Base-by-base conservation (phyloP, 2,329 filamentous ascomycete genomes). In the Chaetomium strumarium region DNA sequence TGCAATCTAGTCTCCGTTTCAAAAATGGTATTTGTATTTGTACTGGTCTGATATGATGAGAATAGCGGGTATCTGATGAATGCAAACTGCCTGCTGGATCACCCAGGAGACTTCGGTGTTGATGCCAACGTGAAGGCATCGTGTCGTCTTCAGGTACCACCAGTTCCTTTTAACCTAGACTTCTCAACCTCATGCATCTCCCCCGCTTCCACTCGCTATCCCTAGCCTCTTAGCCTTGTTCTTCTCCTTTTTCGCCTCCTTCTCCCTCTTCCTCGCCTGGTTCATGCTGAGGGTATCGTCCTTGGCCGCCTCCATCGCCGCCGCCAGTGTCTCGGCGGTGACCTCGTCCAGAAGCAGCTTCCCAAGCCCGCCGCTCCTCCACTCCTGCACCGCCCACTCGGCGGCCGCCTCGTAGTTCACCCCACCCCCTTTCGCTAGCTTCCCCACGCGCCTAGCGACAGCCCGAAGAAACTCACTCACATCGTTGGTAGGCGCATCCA, bases 291-390 rank as follows among this genome's bases (percentile, higher is more conserved):
- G 63, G 14, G 67, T 66, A 20, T 75, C 71, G 16, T 79, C 76
- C 16, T 72, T 71, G 20, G 72, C 63, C 55, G 70, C 70, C 53
- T 72, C 70, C 63, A 72, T 74, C 55, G 81, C 78, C 46, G 60
- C 62, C n/a, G 60, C 63, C 16, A 90, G 67, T 11, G 77, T 75
- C 48, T 80, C 79, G 37, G 79, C 77, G 17, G 75, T 77, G 12
- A 97, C 74, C 51, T 89, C 80, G 65, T 99, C 93, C 31, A 99
- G 75, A 17, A 90, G 71, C 64, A 95, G 93, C 38, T 72, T 76
- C 0, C 91, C 92, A 51, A 97, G 65, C 30, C 80, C 72, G 1
- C 93, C 93, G 20, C 75, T 77, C 46, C 91, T 80, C 88, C 90
- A 99, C 64, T 85, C 81, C 62, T 90, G 84, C 12, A 97, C 78